A percentile compares a stretch with the other conserved stretches of the same genome.
Conservation (phyloP, 164 flowering plant species). For the Santalum album region DNA sequence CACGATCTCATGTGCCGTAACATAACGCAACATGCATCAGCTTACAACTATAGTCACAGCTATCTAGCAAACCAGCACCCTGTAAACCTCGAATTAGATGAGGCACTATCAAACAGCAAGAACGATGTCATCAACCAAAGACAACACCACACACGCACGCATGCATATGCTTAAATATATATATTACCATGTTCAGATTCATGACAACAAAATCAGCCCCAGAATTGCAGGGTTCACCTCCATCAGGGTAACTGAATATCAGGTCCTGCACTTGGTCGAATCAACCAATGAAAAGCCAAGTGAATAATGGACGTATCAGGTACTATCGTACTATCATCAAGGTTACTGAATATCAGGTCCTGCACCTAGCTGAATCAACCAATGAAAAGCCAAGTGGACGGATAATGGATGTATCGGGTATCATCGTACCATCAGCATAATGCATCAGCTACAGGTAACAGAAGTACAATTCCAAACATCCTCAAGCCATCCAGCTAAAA, state of each 20-base stretch:
- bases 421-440: not conserved
- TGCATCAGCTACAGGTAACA: not conserved
- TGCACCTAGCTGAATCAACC: constrained; percentile 18
- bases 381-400: too few relatives aligned
- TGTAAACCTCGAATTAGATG: not conserved
- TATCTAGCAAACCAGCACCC: constrained; percentile 7
- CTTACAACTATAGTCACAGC: constrained; percentile 8
- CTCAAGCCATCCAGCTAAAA: constrained; percentile 13
- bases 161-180: too few relatives aligned
- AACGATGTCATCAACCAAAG: too few relatives aligned
- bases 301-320: not conserved
- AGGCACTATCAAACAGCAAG: not conserved
- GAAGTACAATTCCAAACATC: not conserved
- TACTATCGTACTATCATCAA: not conserved
- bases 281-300: constrained; percentile 19
- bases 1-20: constrained; percentile 27
- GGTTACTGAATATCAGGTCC: constrained; percentile 2
- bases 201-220: constrained; percentile 8
- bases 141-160: too few relatives aligned
- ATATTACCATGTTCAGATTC: constrained; percentile 15
- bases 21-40: constrained; percentile 12
- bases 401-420: not conserved
- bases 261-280: constrained; percentile 13
- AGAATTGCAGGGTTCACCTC: constrained; percentile 10
- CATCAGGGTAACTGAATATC: constrained; percentile 5